Percentiles rank a stretch among this genome's conserved stretches.
These are phyloP conservation scores for Colletotrichum paranaense DNA, from an alignment of 2,329 filamentous ascomycete genomes.

Conservation along the genomic window DNA sequence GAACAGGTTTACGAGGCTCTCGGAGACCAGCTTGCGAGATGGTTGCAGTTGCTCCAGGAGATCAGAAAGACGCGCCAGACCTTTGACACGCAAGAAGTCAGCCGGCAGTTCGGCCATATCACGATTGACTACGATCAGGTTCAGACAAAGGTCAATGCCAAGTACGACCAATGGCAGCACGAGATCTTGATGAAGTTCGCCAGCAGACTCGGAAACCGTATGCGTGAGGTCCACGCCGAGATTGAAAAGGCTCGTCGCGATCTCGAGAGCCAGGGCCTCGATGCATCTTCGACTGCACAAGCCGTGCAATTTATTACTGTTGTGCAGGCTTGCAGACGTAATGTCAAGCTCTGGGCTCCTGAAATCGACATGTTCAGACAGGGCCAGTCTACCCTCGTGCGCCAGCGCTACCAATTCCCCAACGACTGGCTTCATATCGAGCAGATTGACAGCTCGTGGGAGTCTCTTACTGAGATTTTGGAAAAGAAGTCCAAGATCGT, in stretches of 20 bases:
- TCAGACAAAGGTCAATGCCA: conserved; percentile 97
- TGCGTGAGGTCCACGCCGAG: conserved; percentile 92
- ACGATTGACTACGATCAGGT: conserved; percentile 99
- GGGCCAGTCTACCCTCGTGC: conserved; percentile 89
- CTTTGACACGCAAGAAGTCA: conserved; percentile 97
- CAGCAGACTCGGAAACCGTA: conserved; percentile 84
- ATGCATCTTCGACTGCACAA: conserved; percentile 94
- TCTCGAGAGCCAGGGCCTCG: conserved; percentile 90
- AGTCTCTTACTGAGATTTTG: conserved; percentile 90
- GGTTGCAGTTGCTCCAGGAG: conserved; percentile 96
- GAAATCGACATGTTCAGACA: conserved; percentile 97
- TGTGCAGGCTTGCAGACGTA: conserved; percentile 94
- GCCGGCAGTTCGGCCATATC: conserved; percentile 91
- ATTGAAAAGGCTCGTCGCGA: conserved; percentile 91
- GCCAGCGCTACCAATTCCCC: conserved; percentile 94
- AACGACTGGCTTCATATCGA: conserved; percentile 95
- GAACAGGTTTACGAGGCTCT: conserved; percentile 94
- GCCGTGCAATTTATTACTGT: conserved; percentile 99
- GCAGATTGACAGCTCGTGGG: conserved; percentile 97
- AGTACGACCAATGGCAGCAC: conserved; percentile 99
- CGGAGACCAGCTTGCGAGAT: conserved; percentile 89
- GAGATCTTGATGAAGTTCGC: conserved; percentile 97
- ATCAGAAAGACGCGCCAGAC: conserved; percentile 95
- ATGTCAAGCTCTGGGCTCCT: conserved; percentile 92
- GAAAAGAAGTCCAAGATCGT: conserved; percentile 94